These are phyloP conservation scores for Diaporthe humulicola DNA, from an alignment of 2,329 filamentous ascomycete genomes.

Conservation along the genomic window DNA sequence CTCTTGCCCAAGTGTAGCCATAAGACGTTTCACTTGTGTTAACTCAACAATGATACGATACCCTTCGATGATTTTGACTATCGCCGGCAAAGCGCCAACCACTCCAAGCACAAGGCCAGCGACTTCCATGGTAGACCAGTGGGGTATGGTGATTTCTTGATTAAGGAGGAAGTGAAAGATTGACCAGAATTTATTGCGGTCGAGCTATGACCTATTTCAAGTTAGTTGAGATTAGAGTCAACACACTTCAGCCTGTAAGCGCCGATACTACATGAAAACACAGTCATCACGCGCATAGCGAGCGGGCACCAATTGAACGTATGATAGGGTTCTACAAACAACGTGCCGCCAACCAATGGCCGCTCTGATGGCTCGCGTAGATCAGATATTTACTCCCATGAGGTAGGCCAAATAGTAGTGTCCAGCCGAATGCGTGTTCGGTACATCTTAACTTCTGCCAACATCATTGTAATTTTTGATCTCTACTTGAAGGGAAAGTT, in stretches of 20 bases:
- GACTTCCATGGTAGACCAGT: background rate
- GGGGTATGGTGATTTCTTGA: background rate
- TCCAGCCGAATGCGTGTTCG: background rate
- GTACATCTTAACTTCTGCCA: no score
- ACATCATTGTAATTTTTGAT: no score
- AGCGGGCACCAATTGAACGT: background rate
- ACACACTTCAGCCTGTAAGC: background rate
- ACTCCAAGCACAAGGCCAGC: background rate
- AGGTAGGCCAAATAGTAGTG: background rate
- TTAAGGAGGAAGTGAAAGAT: background rate
- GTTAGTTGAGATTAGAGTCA: background rate
- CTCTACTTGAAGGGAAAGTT: no score
- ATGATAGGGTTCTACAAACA: background rate
- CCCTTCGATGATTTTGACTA: background rate
- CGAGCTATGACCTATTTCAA: background rate
- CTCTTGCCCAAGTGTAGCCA: background rate
- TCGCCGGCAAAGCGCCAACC: background rate
- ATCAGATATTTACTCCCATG: background rate
- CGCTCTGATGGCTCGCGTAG: background rate
- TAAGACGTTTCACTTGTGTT: background rate
- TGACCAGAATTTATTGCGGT: background rate
- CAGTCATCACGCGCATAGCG: background rate
- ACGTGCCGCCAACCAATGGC: background rate
- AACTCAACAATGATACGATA: background rate
- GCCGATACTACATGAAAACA: background rate